Base-by-base conservation (phyloP, 2,329 filamentous ascomycete genomes). In the Cercospora sesami region DNA sequence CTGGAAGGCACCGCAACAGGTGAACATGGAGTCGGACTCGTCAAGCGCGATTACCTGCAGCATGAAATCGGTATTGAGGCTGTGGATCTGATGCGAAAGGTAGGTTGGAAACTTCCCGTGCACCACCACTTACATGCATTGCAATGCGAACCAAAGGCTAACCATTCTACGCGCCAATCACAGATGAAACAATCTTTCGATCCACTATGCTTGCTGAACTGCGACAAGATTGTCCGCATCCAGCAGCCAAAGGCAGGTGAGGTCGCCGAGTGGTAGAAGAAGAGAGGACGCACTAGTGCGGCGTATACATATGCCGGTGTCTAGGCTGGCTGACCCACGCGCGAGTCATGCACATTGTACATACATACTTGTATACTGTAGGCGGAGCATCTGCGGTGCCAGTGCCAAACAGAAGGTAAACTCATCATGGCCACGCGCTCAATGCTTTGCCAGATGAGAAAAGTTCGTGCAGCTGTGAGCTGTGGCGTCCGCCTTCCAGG, bases 61-160 rank as follows among this genome's bases (percentile, higher is more conserved):
- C 90, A 94, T 75, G 92, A 96, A 80, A 82, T 95, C 48, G 91
- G 92, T 12, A 83, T 88, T 78, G 83, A 81, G 12, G 92, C 91
- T 0, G 91, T 96, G 8, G 91, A 94, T 80, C 84, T 90, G 23
- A 96, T 96, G 92, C 86, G 92, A 80, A 91, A 90, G 85, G 89
- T 91, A 80, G 74, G 83, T 79, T 60, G 53, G 8, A n/a, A 33
- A 58, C 30, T 31, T 58, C 16, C n/a, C 28, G 14, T 60, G 26
- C 53, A 21, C 42, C 42, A 39, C 33, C 33, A 39, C 33, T 39
- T 23, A 26, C 21, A 14, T 23, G 5, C 21, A 23, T 26, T 14
- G 23, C 45, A 21, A 51, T 6, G 45, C 45, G 45, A 51, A 51
- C 45, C 45, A 7, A 51, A 12, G 18, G 53, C 53, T 58, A 58